Evolutionary conservation across 1,284 basidiomycete species (phyloP), one percentile per base, ranked within the genome.

Genomic region (Fomitopsis palustris): DNA sequence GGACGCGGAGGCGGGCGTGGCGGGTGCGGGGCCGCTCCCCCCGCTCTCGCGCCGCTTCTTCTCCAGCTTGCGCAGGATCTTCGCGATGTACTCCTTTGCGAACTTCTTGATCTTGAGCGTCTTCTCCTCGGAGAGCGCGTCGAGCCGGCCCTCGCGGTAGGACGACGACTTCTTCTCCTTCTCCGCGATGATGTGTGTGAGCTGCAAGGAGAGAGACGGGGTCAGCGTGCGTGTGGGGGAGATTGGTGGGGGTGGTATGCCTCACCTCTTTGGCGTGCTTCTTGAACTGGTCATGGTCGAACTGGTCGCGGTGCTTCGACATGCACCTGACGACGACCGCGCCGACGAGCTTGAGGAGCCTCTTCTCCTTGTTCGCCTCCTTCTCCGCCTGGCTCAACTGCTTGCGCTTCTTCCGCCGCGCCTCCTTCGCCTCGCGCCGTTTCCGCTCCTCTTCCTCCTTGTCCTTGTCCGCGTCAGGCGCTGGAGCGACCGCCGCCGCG

Each of bases 81-180:
- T 92, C 54, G 75, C 71, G 56, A 92, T 86, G 69, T 89, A 99
- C 53, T 96, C 94, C 72, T 96, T 95, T 41, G 92, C 83, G 72
- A 96, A 99, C 66, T 91, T 86, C 76, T 95, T 97, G 72, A 99
- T 95, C 78, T 98, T 98, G 51, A 74, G 70, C 47, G 82, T 77
- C 72, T 98, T 98, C 62, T 98, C 95, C 0, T 94, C 90, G 1
- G 92, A 87, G 10, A 99, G 80, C 10, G 81, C 56, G 7, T 95
- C 92, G 49, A 95, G 81, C 52, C 82, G 82, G 33, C 82, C 82
- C 25, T 89, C 83, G 59, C 81, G 81, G 71, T 90, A 96, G 38
- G 83, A 84, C n/a, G 84, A 75, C 3, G 91, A 88, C 71, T 93
- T 95, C 77, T 95, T 96, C 81, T 99, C 97, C 75, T 97, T 98